Conservation (phyloP, 2,329 filamentous ascomycete genomes). For the Verticillium klebahnii region DNA sequence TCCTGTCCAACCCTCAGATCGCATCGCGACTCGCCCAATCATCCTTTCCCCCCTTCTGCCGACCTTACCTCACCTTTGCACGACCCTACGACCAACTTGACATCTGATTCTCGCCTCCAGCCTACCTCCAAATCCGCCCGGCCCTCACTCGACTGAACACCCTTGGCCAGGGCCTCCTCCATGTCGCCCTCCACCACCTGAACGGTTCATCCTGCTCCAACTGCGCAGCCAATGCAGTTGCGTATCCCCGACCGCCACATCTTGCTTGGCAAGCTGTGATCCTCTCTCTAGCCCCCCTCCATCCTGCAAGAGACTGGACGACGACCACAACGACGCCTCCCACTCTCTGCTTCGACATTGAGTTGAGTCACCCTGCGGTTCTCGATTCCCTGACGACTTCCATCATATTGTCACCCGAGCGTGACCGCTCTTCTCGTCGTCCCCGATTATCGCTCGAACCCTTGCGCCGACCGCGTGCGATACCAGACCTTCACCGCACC, state of each 20-base stretch:
- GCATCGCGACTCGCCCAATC: background rate
- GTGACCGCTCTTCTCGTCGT: background rate
- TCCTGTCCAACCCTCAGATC: background rate
- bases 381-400: background rate
- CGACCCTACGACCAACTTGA: background rate
- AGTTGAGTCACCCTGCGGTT: background rate
- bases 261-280: slow-evolving; percentile 3
- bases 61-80: background rate
- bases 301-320: background rate
- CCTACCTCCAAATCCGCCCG: background rate
- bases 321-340: background rate
- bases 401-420: background rate
- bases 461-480: background rate
- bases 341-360: background rate
- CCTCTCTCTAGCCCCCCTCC: background rate
- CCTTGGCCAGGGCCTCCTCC: slow-evolving; percentile 1
- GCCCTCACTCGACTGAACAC: background rate
- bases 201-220: background rate
- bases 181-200: slow-evolving; percentile 2
- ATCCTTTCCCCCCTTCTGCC: background rate
- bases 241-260: slow-evolving; percentile 3
- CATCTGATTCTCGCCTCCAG: background rate
- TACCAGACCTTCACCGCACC: background rate
- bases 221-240: slow-evolving; percentile 4
- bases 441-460: background rate